Base-by-base conservation (phyloP, 2,329 filamentous ascomycete species). In the Cladosporium velox region DNA sequence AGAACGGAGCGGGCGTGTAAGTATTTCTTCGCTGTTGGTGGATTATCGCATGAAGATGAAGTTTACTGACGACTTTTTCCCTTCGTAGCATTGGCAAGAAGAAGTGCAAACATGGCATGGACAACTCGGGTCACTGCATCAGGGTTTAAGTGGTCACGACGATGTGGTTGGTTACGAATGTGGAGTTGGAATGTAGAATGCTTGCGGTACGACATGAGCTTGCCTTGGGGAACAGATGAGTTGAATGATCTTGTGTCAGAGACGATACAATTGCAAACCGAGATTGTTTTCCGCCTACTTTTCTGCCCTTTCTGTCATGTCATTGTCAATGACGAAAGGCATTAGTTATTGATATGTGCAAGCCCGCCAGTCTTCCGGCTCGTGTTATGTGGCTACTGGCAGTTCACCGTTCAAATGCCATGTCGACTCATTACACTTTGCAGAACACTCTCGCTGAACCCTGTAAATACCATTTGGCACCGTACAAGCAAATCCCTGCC, bases 401-500 rank as follows among this genome's bases (percentile, higher is more conserved):
- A 7, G n/a, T 47, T 12, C 41, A 10, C 4, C n/a, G 10, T 14
- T 21, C 12, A 10, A 24, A 12, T n/a, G 21, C 34, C 38, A 8
- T 15, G 18, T 18, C 49, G 15, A 30, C 34, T 4, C 55, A 26
- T 32, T 26, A 61, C 6, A 30, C 41, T n/a, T 62, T 62, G n/a
- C 47, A 41, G 1, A 62, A 12, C 21, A 62, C 21, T 10, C 18
- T 35, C 10, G 59, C n/a, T 15, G 59, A 54, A 7, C 51, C 61
- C 28, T 64, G 61, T 0, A 57, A 35, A 24, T 57, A 57, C 34
- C 35, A 57, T 14, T 64, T 64, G 11, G 61, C 51, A 18, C 61
- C 61, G 14, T 32, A 64, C 18, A 64, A 35, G 32, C 61, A 57
- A 3, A 64, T 8, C 6, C 61, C 61, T 14, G 61, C 61, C 24